phyloP scores from a whole-genome alignment of 2,329 filamentous ascomycete species.

The Byssothecium circinans region DNA sequence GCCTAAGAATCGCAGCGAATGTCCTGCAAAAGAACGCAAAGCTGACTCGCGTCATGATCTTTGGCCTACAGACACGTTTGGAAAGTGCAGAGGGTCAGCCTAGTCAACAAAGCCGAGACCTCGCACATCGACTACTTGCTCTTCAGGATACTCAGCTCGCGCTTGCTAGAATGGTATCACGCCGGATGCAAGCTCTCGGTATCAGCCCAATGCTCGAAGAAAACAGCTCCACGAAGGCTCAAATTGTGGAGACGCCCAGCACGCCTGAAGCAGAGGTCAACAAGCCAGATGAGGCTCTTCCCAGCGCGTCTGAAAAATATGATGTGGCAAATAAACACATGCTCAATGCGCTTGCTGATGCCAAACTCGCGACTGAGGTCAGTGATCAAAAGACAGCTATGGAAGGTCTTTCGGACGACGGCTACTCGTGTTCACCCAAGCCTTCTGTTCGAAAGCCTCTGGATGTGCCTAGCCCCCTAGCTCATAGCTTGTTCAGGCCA shows the following conservation, averaged over 20 bases:
- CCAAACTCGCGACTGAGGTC: slow-evolving; percentile 30
- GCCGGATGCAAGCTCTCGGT: slow-evolving; percentile 24
- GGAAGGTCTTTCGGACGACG: slow-evolving; percentile 34
- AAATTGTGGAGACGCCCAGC: not conserved
- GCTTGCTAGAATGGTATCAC: slow-evolving; percentile 26
- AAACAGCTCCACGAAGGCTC: not conserved
- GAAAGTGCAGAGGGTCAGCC: slow-evolving; percentile 20
- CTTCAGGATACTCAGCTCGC: slow-evolving; percentile 36
- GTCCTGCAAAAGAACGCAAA: slow-evolving; percentile 31
- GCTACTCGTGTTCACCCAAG: slow-evolving; percentile 22
- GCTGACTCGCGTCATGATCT: slow-evolving; percentile 31
- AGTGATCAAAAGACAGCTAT: slow-evolving; percentile 30
- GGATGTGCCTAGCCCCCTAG: slow-evolving; percentile 27
- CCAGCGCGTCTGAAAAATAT: not conserved
- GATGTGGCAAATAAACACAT: slow-evolving; percentile 10
- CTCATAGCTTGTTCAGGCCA: slow-evolving; percentile 36
- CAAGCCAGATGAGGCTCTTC: not conserved
- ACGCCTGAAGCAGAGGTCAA: not conserved
- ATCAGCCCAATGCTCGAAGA: slow-evolving; percentile 17
- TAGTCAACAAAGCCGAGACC: slow-evolving; percentile 20
- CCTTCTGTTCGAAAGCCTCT: slow-evolving; percentile 12
- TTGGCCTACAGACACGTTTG: slow-evolving; percentile 31
- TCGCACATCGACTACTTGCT: slow-evolving; percentile 28
- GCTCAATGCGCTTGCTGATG: slow-evolving; percentile 16
- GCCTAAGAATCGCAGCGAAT: slow-evolving; percentile 25